These are phyloP conservation scores for Aspergillus sclerotialis DNA, from an alignment of 2,329 filamentous ascomycete species.

Conservation along the genomic window DNA sequence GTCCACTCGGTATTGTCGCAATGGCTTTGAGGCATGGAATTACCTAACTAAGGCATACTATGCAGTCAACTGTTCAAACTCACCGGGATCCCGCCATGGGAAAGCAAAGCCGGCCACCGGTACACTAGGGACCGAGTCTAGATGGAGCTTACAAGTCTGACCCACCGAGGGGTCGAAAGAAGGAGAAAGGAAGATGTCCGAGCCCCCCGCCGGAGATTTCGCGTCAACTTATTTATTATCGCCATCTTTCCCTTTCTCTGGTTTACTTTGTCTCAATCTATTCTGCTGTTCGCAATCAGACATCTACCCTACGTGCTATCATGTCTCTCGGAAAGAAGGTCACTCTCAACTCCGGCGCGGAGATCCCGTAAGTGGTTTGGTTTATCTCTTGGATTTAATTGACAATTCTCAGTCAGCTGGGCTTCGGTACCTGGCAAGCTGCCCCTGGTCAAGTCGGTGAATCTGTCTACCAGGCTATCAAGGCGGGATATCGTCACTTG, in stretches of 20 bases:
- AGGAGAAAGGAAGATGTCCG: not conserved
- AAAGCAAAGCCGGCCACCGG: too few species aligned
- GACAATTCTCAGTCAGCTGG: slow-evolving; percentile 23
- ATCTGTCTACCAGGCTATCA: slow-evolving; percentile 33
- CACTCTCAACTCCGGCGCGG: slow-evolving; percentile 30
- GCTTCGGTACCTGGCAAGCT: slow-evolving; percentile 36
- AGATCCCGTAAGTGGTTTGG: slow-evolving; percentile 28
- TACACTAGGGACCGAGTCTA: too few species aligned
- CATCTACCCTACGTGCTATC: slow-evolving; percentile 9
- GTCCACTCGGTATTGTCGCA: too few species aligned
- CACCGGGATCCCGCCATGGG: too few species aligned
- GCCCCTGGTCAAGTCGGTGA: slow-evolving; percentile 33
- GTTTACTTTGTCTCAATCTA: not conserved
- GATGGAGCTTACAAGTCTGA: too few species aligned
- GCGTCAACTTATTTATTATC: not conserved
- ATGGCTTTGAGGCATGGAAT: too few species aligned
- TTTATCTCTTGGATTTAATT: not conserved
- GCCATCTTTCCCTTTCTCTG: not conserved
- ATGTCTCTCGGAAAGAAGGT: slow-evolving; percentile 37
- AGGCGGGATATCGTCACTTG: slow-evolving; percentile 34
- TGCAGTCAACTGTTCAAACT: too few species aligned
- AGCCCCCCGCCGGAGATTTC: not conserved
- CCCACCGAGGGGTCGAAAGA: not conserved
- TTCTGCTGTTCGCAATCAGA: not conserved
- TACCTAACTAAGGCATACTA: too few species aligned